Evolutionary conservation across 148 eudicot species (phyloP).

Genomic region (Rhododendron simsii): DNA sequence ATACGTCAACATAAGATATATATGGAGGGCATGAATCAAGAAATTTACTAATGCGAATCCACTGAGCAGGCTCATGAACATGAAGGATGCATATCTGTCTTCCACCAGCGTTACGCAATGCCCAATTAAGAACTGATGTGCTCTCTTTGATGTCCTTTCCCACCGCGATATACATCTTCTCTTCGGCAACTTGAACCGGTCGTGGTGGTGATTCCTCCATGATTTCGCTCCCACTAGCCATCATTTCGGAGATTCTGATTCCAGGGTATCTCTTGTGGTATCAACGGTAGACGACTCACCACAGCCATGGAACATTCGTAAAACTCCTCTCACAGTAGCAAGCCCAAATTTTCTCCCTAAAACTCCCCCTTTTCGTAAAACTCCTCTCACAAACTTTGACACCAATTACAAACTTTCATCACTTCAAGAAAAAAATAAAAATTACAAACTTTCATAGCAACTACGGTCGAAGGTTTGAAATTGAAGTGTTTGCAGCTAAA

Average conservation of each 20-base stretch:
- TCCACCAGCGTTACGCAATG: conserved; percentile 51
- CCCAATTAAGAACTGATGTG: conserved; percentile 54
- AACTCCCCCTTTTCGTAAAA: not conserved
- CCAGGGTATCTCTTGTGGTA: not conserved
- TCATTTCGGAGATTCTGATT: conserved; percentile 5
- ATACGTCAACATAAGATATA: not conserved
- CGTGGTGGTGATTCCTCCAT: conserved; percentile 18
- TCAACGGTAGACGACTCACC: not conserved
- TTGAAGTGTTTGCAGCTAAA: not conserved
- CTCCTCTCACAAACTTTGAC: no score
- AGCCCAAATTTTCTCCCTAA: not conserved
- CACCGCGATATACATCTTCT: conserved; percentile 58
- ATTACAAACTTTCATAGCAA: not conserved
- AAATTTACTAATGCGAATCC: conserved; percentile 53
- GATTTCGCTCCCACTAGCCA: conserved; percentile 21
- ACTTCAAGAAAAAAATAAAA: no score
- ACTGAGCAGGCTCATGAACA: conserved; percentile 70
- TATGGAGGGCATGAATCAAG: not conserved
- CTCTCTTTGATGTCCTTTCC: conserved; percentile 42
- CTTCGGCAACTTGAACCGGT: conserved; percentile 21
- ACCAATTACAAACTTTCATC: no score
- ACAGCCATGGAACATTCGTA: not conserved
- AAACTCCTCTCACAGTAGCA: not conserved
- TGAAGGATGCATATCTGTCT: conserved; percentile 50
- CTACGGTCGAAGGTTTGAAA: not conserved